phyloP scores from a whole-genome alignment of 1,284 basidiomycete species.

The Porodaedalea pini region DNA sequence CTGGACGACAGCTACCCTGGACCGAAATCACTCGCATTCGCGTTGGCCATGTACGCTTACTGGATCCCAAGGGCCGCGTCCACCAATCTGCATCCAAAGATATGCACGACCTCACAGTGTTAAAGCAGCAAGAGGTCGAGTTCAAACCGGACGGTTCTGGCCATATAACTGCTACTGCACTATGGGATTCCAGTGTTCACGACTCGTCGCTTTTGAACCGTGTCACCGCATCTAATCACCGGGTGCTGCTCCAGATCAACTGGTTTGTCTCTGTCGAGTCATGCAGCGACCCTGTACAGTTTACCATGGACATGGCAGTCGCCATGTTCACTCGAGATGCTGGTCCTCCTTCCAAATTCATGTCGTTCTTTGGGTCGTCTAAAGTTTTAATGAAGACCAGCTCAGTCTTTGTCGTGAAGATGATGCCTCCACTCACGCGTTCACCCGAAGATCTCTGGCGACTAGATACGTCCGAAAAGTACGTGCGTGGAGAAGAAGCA shows the following conservation, averaged over 20 bases:
- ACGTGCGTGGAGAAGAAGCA: slow-evolving; percentile 87
- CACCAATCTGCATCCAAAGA: slow-evolving; percentile 71
- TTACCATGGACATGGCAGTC: slow-evolving; percentile 84
- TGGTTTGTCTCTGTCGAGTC: slow-evolving; percentile 82
- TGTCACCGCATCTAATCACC: slow-evolving; percentile 75
- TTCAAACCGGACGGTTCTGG: slow-evolving; percentile 84
- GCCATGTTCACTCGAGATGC: slow-evolving; percentile 86
- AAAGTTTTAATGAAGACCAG: slow-evolving; percentile 75
- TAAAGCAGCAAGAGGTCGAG: slow-evolving; percentile 68
- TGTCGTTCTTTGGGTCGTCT: slow-evolving; percentile 72
- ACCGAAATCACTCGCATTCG: slow-evolving; percentile 72
- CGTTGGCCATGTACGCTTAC: slow-evolving; percentile 76
- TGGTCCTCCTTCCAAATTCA: slow-evolving; percentile 73
- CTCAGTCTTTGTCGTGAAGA: slow-evolving; percentile 74
- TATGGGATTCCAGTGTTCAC: slow-evolving; percentile 95
- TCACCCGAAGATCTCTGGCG: slow-evolving; percentile 91
- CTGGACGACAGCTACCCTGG: slow-evolving; percentile 89
- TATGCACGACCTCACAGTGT: slow-evolving; percentile 65
- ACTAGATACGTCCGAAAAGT: slow-evolving; percentile 90
- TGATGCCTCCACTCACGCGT: slow-evolving; percentile 83
- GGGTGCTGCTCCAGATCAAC: slow-evolving; percentile 74
- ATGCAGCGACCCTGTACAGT: slow-evolving; percentile 79
- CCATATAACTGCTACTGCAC: slow-evolving; percentile 59
- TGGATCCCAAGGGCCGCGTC: slow-evolving; percentile 81
- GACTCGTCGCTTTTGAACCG: slow-evolving; percentile 84